Base-by-base conservation (phyloP, 2,329 filamentous ascomycete genomes). In the Hypoxylon sp. region DNA sequence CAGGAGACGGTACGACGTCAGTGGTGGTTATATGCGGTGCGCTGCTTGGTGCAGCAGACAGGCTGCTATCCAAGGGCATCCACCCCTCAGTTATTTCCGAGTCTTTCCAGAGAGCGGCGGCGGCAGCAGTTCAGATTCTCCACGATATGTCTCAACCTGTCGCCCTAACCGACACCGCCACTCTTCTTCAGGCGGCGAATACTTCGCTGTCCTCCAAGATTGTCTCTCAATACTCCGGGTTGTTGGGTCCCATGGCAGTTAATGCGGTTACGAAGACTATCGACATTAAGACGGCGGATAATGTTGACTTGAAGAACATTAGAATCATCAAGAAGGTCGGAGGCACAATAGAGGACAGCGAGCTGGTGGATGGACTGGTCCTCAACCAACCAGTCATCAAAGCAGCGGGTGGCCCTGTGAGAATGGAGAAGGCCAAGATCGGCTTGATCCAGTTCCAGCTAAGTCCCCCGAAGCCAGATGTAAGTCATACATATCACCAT, bases 151-250 rank as follows among this genome's bases (percentile, higher is more conserved):
- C 95, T 76, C 92, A 95, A 75, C 95, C 96, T 56, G 95, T 99
- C 77, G 90, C 92, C 72, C 89, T 99, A 67, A 90, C 88, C 79
- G 96, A 99, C 81, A 95, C 93, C 65, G 86, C 93, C 49, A 94
- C 94, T 44, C 91, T 99, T 69, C 90, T 98, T 73, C 97, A 98
- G 86, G 96, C 96, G 70, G 96, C 96, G 73, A 97, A 96, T 74
- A 99, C 96, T 56, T 97, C 96, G 40, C 90, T 99, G 61, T 98
- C 95, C 56, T 98, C 96, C 76, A 99, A 99, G 85, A 98, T 99
- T 77, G 96, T 99, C 70, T 96, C 95, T 66, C 95, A 98, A 83
- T 95, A 99, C 83, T 96, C 96, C 35, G 96, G 95, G 80, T 88
- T 95, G 44, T 89, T 99, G 20, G 95, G 94, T n/a, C 94, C 94